Evolutionary conservation across 345 rosid genomes (phyloP), one percentile per base, ranked within the genome.

Genomic region (Linum trigynum): DNA sequence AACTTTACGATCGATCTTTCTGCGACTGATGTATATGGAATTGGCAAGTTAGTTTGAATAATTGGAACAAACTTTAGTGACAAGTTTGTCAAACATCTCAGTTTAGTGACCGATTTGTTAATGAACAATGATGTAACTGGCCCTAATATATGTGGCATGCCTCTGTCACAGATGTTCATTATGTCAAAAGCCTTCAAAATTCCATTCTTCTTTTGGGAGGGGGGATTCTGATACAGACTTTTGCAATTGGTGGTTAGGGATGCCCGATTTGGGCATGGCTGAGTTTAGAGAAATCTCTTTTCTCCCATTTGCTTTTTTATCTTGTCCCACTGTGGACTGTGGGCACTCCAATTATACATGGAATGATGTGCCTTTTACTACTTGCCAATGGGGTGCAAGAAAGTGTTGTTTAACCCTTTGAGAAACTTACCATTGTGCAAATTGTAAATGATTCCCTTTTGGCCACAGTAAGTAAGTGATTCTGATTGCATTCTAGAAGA

Each of bases 371-470:
- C 53, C 75, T 35, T 68, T 71, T 51, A 37, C 14, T 2, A 23
- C 14, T 61, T 67, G 57, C 76, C 76, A 79, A 69, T 68, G 64
- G 42, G 38, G 10, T 39, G 1, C 16, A 40, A 73, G 65, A 23
- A 68, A 42, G 65, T 70, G 71, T 65, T 62, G 32, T 45, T 7
- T 48, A 48, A 48, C 53, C 53, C 53, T 9, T 48, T 48, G 3
- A 9, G 3, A 38, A 58, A 59, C 38, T 69, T 53, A 38, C 62
- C 62, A 23, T 23, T 23, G 32, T 23, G 32, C 32, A 23, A 1
- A 17, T 67, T 60, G 39, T 59, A 56, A 1, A 55, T 60, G 23
- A 73, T 70, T 51, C 32, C 32, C 32, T 38, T 64, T 56, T 59
- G 61, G 51, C 12, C 38, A 67, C 1, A 65, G 40, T 35, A 43